These are phyloP conservation scores for Dictyostelium intermedium DNA, from an alignment of 78 protist species.

Conservation along the genomic window DNA sequence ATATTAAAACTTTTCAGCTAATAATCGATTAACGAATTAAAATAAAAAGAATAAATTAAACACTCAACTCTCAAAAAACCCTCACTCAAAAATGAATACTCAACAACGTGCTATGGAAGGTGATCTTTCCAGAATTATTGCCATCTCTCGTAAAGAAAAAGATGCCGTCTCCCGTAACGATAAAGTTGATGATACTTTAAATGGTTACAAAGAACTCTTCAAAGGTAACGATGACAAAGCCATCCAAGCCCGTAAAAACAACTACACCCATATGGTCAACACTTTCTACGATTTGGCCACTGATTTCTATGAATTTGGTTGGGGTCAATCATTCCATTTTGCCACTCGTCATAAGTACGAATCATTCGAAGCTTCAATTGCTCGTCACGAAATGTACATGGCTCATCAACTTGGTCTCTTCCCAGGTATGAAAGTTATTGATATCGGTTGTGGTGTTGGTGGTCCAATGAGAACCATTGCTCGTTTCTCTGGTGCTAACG, in stretches of 20 bases:
- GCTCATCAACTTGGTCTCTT: slow-evolving; percentile 83
- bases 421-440: slow-evolving; percentile 87
- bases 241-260: slow-evolving; percentile 68
- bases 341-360: slow-evolving; percentile 86
- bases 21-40: neutral
- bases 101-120: slow-evolving; percentile 81
- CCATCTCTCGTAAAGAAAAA: slow-evolving; percentile 69
- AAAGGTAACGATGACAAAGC: slow-evolving; percentile 47
- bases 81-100: slow-evolving; percentile 46
- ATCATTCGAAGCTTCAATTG: slow-evolving; percentile 75
- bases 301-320: slow-evolving; percentile 96
- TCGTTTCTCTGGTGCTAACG: slow-evolving; percentile 90
- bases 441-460: slow-evolving; percentile 98
- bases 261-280: slow-evolving; percentile 88
- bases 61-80: neutral
- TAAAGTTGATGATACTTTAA: slow-evolving; percentile 39
- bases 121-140: slow-evolving; percentile 67
- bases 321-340: slow-evolving; percentile 97
- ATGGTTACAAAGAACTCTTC: slow-evolving; percentile 60
- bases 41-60: neutral
- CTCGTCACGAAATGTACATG: slow-evolving; percentile 92
- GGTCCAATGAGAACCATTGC: slow-evolving; percentile 93
- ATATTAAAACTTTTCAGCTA: slow-evolving; percentile 9
- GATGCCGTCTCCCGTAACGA: slow-evolving; percentile 63
- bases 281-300: slow-evolving; percentile 94